Base-by-base conservation (phyloP, 331 rosid species). In the Rhamnella rubrinervis region DNA sequence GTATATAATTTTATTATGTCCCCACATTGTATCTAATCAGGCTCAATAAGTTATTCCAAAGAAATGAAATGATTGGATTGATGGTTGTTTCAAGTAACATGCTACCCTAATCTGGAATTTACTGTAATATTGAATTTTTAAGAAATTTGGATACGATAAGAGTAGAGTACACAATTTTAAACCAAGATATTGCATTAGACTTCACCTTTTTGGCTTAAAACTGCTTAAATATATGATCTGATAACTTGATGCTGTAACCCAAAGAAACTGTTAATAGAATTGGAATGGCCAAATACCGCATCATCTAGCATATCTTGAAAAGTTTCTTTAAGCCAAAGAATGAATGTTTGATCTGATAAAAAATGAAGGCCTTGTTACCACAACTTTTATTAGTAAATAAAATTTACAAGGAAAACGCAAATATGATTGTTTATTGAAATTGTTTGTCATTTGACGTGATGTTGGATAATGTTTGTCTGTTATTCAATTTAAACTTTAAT, bases 311-410 rank as follows among this genome's bases (percentile, higher is more conserved):
- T 28, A 53, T 55, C 13, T 52, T 16, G 11, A 10, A 66, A 18
- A 18, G 9, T 57, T 55, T 40, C 62, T 66, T 59, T 60, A 50
- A 59, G 65, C n/a, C 21, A 18, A 38, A 38, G 73, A 44, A 3
- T 59, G 57, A 51, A 25, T 25, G 26, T 25, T 19, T 58, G 10
- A 31, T 35, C 11, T 40, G 41, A 61, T n/a, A 61, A 39, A 67
- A 51, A 67, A 4, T 61, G 44, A 60, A 75, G 60, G 23, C 11
- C 35, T 6, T 61, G 40, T 35, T 47, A 35, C 18, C 67, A 56
- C 55, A 76, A 55, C 23, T 26, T 47, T 51, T 63, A 49, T 31
- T 31, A 6, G 35, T 31, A 31, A 31, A 31, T 26, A 26, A 31
- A 63, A n/a, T 8, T 28, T 9, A 66, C n/a, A 28, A 65, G 15